A percentile compares a stretch with the other conserved stretches of the same genome.
Conservation (phyloP, 495 filamentous ascomycete species). For the Bacidia rubella region DNA sequence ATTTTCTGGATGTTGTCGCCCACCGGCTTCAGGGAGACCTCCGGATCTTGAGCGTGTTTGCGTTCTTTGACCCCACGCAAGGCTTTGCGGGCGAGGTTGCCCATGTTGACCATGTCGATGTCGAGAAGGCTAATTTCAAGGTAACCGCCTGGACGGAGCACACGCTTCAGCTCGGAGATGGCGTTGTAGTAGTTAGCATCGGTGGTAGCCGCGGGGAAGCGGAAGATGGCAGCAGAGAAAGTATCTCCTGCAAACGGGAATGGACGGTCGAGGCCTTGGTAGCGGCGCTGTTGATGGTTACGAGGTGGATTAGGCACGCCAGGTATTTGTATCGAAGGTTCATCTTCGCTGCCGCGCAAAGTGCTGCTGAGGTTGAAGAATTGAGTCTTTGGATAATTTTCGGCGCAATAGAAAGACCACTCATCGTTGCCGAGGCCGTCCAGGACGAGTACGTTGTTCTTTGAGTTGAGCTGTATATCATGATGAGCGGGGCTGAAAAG, state of each 20-base stretch:
- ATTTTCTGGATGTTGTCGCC: constrained; percentile 67
- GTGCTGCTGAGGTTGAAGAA: constrained; percentile 71
- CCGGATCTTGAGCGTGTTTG: constrained; percentile 48
- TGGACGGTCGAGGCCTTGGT: constrained; percentile 46
- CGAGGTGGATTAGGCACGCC: constrained; percentile 32
- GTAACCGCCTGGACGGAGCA: constrained; percentile 79
- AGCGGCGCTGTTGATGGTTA: constrained; percentile 78
- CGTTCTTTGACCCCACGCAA: constrained; percentile 66
- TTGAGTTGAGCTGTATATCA: constrained; percentile 49
- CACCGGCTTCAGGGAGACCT: constrained; percentile 56
- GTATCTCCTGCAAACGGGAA: constrained; percentile 82
- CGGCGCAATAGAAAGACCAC: constrained; percentile 94
- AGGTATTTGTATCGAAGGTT: constrained; percentile 19
- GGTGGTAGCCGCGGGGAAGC: constrained; percentile 67
- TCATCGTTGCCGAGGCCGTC: constrained; percentile 87
- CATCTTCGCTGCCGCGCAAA: constrained; percentile 16
- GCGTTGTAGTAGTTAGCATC: constrained; percentile 66
- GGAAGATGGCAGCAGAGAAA: constrained; percentile 75
- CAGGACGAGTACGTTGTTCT: constrained; percentile 64
- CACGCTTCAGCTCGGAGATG: constrained; percentile 77
- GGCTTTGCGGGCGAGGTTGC: constrained; percentile 57
- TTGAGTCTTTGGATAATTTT: constrained; percentile 74
- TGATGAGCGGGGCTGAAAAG: constrained; percentile 87
- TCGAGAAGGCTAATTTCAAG: constrained; percentile 79
- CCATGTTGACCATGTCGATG: constrained; percentile 78